Evolutionary conservation across 352 stramenopile genomes (phyloP), one percentile per base, ranked within the genome.

Genomic region (Phytophthora quininea): DNA sequence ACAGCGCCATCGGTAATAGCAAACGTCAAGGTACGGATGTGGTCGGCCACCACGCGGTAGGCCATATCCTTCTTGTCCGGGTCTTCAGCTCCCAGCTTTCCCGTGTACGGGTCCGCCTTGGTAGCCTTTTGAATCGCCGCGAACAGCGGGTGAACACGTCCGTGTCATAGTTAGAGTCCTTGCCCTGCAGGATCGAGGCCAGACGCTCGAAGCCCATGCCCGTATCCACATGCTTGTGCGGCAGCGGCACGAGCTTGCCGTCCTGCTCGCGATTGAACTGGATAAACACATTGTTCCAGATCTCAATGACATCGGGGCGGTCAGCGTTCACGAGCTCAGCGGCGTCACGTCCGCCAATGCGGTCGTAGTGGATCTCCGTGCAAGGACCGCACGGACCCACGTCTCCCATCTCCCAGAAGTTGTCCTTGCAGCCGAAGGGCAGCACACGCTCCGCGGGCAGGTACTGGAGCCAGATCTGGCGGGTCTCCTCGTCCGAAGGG

Each of bases 371-470:
- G 80, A 99, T 98, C 87, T 99, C 98, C 57, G 93, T 98, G 86
- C 98, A 99, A 12, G 98, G 98, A 24, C 98, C 98, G 78, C 98
- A 99, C 38, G 98, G 98, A 53, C 98, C 98, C 11, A 96, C 96
- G 61, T 99, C 98, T 51, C 98, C 98, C 98, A 99, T 99, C 84
- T 99, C 98, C 98, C 98, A 99, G 83, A 99, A 99, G 80, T 99
- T 99, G 80, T 99, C 98, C 77, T 98, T 98, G 71, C 88, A 96
- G 68, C 84, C 89, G 64, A 98, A 99, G 5, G 96, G 96, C 55
- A 99, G 80, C 50, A 99, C 90, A 32, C 95, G 78, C 47, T 97
- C 86, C 1, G 88, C 33, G 2, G 95, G 95, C 19, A 99, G 69
- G 69, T 90, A 93, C 45, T 93, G 72, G 54, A 95, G 80, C 89